Evolutionary conservation across 2,329 filamentous ascomycete genomes (phyloP).

Genomic region (Camillea tinctor): DNA sequence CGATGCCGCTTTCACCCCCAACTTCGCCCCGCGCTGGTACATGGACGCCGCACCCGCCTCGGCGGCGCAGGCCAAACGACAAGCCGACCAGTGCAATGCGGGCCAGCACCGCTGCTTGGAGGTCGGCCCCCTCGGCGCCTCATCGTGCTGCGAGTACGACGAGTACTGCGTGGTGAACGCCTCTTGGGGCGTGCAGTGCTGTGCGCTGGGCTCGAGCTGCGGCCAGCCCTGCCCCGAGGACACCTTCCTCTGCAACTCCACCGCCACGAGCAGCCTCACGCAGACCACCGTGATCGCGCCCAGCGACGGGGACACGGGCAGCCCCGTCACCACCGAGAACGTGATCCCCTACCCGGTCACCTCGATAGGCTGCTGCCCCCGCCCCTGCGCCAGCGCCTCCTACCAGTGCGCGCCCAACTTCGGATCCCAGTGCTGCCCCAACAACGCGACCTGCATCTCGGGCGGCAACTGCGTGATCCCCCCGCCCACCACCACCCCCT

Average conservation of each 20-base stretch:
- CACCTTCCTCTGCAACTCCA: constrained; percentile 19
- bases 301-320: not conserved
- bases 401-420: constrained; percentile 45
- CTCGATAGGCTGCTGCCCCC: constrained; percentile 20
- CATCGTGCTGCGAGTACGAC: constrained; percentile 23
- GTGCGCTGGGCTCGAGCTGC: constrained; percentile 19
- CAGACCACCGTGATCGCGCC: constrained; percentile 1
- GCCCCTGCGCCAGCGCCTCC: constrained; percentile 27
- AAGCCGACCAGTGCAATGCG: constrained; percentile 8
- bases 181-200: constrained; percentile 21
- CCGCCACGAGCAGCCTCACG: constrained; percentile 10
- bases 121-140: constrained; percentile 6
- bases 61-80: constrained; percentile 15
- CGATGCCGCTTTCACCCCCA: constrained; percentile 13
- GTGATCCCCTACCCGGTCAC: too few relatives aligned
- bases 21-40: constrained; percentile 23
- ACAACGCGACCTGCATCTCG: constrained; percentile 42
- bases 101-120: constrained; percentile 25
- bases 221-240: constrained; percentile 15
- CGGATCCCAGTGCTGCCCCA: constrained; percentile 51
- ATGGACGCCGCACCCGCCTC: constrained; percentile 15
- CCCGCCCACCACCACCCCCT: constrained; percentile 15
- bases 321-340: too few relatives aligned
- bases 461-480: constrained; percentile 36
- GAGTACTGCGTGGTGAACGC: constrained; percentile 25